Conservation (phyloP, 495 filamentous ascomycete genomes). For the Penicillium angulare region DNA sequence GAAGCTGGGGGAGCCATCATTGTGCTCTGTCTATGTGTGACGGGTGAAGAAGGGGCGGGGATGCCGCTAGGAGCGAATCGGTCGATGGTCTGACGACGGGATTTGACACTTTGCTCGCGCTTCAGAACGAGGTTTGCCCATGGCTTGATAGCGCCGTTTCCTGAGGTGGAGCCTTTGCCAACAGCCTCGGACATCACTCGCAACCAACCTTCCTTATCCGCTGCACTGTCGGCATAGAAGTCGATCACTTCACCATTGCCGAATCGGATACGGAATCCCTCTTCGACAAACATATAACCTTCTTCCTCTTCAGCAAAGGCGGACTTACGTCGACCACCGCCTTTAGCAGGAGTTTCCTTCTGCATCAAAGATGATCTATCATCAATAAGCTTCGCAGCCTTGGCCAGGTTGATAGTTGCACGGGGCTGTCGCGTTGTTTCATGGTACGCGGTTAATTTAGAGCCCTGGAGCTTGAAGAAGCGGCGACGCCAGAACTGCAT, state of each 20-base stretch:
- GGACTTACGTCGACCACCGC: slow-evolving; percentile 79
- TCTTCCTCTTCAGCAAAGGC: slow-evolving; percentile 98
- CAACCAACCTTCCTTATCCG: slow-evolving; percentile 93
- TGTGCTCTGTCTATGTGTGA: slow-evolving; percentile 23
- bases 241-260: slow-evolving; percentile 97
- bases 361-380: slow-evolving; percentile 81
- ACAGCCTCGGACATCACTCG: slow-evolving; percentile 81
- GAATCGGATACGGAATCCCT: slow-evolving; percentile 97
- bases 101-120: slow-evolving; percentile 38
- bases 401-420: slow-evolving; percentile 93
- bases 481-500: slow-evolving; percentile 90
- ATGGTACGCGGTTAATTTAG: slow-evolving; percentile 93
- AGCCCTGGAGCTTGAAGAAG: slow-evolving; percentile 90
- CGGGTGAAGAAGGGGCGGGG: slow-evolving; percentile 19
- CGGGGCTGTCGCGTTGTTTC: slow-evolving; percentile 92
- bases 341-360: slow-evolving; percentile 70
- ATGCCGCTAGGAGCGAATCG: slow-evolving; percentile 22
- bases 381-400: slow-evolving; percentile 91
- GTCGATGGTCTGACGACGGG: slow-evolving; percentile 31
- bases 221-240: slow-evolving; percentile 89
- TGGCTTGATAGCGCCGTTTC: slow-evolving; percentile 42
- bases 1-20: slow-evolving; percentile 27
- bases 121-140: slow-evolving; percentile 88
- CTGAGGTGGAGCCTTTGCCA: slow-evolving; percentile 58
- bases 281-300: slow-evolving; percentile 99